Percentiles rank a stretch among this genome's conserved stretches.
Evolutionary conservation across 2,329 filamentous ascomycete species (phyloP).

Genomic region (Tolypocladium ovalisporum): DNA sequence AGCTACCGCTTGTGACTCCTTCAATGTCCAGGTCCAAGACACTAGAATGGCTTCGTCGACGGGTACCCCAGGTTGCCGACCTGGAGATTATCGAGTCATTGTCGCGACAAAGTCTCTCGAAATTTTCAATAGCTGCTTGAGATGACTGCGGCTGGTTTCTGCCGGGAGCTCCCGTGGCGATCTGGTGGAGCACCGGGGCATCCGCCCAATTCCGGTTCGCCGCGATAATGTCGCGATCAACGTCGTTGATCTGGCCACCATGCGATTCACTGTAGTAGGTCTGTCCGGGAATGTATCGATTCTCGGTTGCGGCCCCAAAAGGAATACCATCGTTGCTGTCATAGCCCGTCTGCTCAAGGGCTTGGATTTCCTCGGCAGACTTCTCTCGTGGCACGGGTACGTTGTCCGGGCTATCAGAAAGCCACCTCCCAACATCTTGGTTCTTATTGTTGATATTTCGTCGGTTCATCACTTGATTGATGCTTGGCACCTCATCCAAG

Average conservation of each 20-base stretch:
- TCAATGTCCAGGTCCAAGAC: slow-evolving; percentile 42
- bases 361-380: slow-evolving; percentile 11
- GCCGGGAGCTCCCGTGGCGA: slow-evolving; percentile 20
- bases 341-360: slow-evolving; percentile 8
- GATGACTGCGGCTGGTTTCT: slow-evolving; percentile 38
- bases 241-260: slow-evolving; percentile 29
- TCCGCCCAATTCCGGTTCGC: slow-evolving; percentile 37
- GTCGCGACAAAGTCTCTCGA: slow-evolving; percentile 40
- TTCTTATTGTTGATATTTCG: slow-evolving; percentile 36
- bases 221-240: slow-evolving; percentile 39
- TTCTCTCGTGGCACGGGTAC: slow-evolving; percentile 14
- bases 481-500: slow-evolving; percentile 30
- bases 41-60: slow-evolving; percentile 53
- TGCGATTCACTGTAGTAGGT: slow-evolving; percentile 33
- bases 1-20: slow-evolving; percentile 45
- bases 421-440: slow-evolving; percentile 39
- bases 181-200: slow-evolving; percentile 34
- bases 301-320: slow-evolving; percentile 36
- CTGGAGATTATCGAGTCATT: slow-evolving; percentile 49
- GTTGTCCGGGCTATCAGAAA: slow-evolving; percentile 24
- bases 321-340: slow-evolving; percentile 32
- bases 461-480: slow-evolving; percentile 35
- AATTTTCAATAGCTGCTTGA: slow-evolving; percentile 41
- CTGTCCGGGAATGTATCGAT: slow-evolving; percentile 35
- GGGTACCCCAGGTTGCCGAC: slow-evolving; percentile 60